Base-by-base conservation (phyloP, 768 basidiomycete genomes). In the Trametes maxima region DNA sequence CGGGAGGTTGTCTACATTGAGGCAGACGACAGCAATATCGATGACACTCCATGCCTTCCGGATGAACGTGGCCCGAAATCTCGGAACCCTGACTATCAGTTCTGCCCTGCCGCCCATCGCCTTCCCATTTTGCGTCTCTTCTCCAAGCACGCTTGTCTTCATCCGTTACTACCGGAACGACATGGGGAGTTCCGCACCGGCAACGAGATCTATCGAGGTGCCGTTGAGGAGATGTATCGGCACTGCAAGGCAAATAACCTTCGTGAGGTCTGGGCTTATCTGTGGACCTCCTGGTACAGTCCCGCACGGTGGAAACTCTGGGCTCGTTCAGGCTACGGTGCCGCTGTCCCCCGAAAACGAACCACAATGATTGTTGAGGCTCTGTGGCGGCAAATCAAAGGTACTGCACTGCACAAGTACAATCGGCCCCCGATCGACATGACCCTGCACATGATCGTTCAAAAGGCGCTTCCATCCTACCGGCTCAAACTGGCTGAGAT, bases 211-310 rank as follows among this genome's bases (percentile, higher is more conserved):
- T 49, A 35, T 49, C 47, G n/a, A 6, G 28, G 33, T 11, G 44
- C 54, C 3, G 54, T 43, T 11, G 14, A 35, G 3, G 42, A 54
- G 24, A 40, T 33, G 53, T 44, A 54, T 10, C 39, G 7, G 2
- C 21, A 40, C 11, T 42, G 40, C 40, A 19, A 43, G 10, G 4
- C 16, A 2, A 54, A 40, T 17, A 40, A 43, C 19, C 12, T 42
- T 14, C 1, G 17, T 22, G 47, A 49, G 25, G 68, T 68, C 24
- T 73, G 69, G 70, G 72, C 70, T 4, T 72, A 73, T 57, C 35
- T 73, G 22, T 73, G 72, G 70, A 71, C 68, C 43, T 57, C 60
- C 6, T 73, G 73, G 73, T 74, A 72, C 61, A 58, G 57, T 11
- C 67, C 62, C n/a, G 54, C 65, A 3, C 69, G 68, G 44, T 74